Conservation (phyloP, 1,284 basidiomycete genomes). For the Schizophyllum commune region DNA sequence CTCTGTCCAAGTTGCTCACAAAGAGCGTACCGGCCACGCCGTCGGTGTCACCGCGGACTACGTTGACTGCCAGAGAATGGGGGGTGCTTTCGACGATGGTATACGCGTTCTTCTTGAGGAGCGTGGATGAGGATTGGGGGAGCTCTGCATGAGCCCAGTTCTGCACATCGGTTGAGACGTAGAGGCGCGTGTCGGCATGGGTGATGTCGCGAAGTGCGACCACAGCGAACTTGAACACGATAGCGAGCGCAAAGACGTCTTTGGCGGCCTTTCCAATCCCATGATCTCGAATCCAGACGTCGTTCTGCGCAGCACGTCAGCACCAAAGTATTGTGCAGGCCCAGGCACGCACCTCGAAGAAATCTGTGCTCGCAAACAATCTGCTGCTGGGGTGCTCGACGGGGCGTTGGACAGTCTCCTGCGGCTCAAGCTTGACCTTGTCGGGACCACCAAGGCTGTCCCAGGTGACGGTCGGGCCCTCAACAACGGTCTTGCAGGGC, state of each 20-base stretch:
- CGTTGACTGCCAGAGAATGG: constrained; percentile 91
- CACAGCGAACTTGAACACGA: constrained; percentile 86
- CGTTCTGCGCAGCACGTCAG: background rate
- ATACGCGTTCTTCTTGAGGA: constrained; percentile 84
- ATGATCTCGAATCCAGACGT: constrained; percentile 55
- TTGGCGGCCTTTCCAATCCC: constrained; percentile 78
- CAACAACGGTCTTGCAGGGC: constrained; percentile 92
- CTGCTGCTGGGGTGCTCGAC: constrained; percentile 93
- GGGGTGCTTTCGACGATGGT: constrained; percentile 92
- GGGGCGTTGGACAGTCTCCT: constrained; percentile 99
- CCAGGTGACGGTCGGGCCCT: constrained; percentile 87
- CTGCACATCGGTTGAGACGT: constrained; percentile 75
- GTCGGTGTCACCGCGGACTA: constrained; percentile 63
- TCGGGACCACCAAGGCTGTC: constrained; percentile 99
- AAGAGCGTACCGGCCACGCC: constrained; percentile 84
- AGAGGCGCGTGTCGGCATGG: constrained; percentile 72
- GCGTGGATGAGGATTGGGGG: constrained; percentile 76
- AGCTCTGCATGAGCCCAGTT: constrained; percentile 81
- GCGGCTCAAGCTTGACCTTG: constrained; percentile 98
- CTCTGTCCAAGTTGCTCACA: constrained; percentile 91
- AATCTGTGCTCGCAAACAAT: constrained; percentile 78
- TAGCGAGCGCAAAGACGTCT: constrained; percentile 83
- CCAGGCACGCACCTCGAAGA: constrained; percentile 57
- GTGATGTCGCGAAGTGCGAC: constrained; percentile 72
- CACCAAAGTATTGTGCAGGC: constrained; percentile 6